A percentile compares a stretch with the other conserved stretches of the same genome.
Evolutionary conservation across 2,329 filamentous ascomycete genomes (phyloP).

Genomic region (Penicillium freii): DNA sequence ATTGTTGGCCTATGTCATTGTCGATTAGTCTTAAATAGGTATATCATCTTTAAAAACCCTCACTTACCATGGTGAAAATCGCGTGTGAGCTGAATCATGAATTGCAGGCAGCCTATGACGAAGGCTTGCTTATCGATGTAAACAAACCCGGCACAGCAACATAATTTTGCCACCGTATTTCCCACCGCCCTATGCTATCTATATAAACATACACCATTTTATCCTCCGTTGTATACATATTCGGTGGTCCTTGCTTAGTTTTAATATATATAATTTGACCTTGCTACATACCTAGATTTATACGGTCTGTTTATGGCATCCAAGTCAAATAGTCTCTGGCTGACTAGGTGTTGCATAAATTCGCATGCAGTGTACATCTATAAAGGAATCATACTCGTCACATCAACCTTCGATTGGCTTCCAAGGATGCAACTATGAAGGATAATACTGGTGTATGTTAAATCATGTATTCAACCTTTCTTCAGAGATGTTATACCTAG

Average conservation of each 20-base stretch:
- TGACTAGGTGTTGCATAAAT: not conserved
- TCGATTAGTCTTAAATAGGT: not conserved
- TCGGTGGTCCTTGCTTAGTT: not conserved
- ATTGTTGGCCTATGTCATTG: slow-evolving; percentile 46
- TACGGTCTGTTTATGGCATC: not conserved
- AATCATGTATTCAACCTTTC: not conserved
- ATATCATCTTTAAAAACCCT: not conserved
- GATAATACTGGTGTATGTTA: too few relatives aligned
- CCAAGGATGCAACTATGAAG: not conserved
- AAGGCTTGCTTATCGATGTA: slow-evolving; percentile 10
- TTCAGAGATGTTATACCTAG: not conserved
- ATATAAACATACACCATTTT: not conserved
- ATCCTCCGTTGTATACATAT: not conserved
- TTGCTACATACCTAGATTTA: too few relatives aligned
- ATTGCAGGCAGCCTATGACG: slow-evolving; percentile 10
- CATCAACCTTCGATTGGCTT: not conserved
- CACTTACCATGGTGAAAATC: slow-evolving; percentile 3
- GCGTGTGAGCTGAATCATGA: not conserved
- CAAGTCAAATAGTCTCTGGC: too few relatives aligned
- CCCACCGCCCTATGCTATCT: not conserved
- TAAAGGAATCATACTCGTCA: not conserved
- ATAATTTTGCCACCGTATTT: slow-evolving; percentile 2
- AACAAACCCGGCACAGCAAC: slow-evolving; percentile 14
- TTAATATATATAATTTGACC: not conserved
- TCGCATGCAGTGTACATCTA: not conserved